These are phyloP conservation scores for Metarhizium sp. DNA, from an alignment of 2,329 filamentous ascomycete species.

Conservation along the genomic window DNA sequence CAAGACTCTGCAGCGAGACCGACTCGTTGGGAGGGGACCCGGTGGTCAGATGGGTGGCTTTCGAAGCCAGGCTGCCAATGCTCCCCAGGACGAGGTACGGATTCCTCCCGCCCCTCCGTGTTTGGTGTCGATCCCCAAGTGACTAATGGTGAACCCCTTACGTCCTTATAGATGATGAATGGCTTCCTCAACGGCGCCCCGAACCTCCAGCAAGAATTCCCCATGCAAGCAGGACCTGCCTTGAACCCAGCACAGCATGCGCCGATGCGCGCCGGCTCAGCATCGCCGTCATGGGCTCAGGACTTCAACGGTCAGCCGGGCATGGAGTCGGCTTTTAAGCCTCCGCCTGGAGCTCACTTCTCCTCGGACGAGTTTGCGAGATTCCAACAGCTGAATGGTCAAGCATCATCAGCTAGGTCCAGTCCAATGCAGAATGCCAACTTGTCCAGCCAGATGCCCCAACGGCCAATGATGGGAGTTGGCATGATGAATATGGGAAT, in stretches of 20 bases:
- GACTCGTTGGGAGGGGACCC: conserved; percentile 67
- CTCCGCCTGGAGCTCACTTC: conserved; percentile 52
- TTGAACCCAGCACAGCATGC: conserved; percentile 40
- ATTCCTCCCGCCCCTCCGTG: neutral
- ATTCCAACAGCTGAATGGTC: conserved; percentile 67
- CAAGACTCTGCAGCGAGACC: conserved; percentile 86
- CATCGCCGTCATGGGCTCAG: conserved; percentile 45
- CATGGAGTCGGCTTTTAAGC: conserved; percentile 64
- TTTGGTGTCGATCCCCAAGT: neutral
- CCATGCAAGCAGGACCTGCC: conserved; percentile 38
- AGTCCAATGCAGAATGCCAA: conserved; percentile 47
- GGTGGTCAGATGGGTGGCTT: conserved; percentile 66
- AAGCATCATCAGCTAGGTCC: conserved; percentile 39
- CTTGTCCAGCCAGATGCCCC: conserved; percentile 36
- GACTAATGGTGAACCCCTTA: neutral
- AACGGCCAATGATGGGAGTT: conserved; percentile 52
- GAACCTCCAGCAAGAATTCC: conserved; percentile 44
- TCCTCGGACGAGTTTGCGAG: conserved; percentile 77
- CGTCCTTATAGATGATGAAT: conserved; percentile 71
- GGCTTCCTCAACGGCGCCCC: conserved; percentile 78
- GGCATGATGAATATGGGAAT: conserved; percentile 43
- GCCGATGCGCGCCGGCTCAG: conserved; percentile 43
- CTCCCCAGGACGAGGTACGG: conserved; percentile 63
- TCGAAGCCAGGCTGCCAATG: conserved; percentile 59
- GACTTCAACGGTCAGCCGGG: conserved; percentile 49